Evolutionary conservation across 1,139 yeast genomes (phyloP).

Genomic region (Diutina neorugosa): DNA sequence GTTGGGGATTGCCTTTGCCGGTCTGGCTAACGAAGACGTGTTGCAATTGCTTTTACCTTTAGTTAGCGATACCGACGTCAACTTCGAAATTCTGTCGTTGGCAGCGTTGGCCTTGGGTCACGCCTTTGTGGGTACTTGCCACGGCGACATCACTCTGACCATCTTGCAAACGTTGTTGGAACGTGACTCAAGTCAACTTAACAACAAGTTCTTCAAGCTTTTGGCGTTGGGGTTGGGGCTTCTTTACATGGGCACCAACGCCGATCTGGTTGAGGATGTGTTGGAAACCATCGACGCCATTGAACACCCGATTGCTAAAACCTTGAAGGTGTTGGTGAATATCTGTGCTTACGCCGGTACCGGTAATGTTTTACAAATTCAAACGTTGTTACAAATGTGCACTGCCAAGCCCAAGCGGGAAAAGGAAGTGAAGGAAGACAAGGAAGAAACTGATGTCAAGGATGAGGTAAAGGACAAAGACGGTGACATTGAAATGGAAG

Average conservation of each 20-base stretch:
- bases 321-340: constrained; percentile 80
- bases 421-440: constrained; percentile 4
- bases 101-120: constrained; percentile 93
- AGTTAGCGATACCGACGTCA: constrained; percentile 64
- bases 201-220: constrained; percentile 80
- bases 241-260: constrained; percentile 75
- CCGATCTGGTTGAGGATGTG: constrained; percentile 91
- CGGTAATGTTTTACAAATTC: constrained; percentile 93
- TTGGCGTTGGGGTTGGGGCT: constrained; percentile 89
- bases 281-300: constrained; percentile 90
- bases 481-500: constrained; percentile 14
- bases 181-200: constrained; percentile 64
- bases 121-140: constrained; percentile 89
- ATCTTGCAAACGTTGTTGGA: constrained; percentile 85
- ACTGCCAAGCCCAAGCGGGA: constrained; percentile 42
- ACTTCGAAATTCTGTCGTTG: constrained; percentile 71
- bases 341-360: constrained; percentile 97
- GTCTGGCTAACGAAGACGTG: constrained; percentile 80
- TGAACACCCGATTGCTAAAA: constrained; percentile 86
- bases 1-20: constrained; percentile 90
- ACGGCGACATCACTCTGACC: constrained; percentile 86
- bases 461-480: constrained; percentile 10
- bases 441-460: constrained; percentile 8
- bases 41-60: constrained; percentile 71
- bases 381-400: constrained; percentile 79